Evolutionary conservation across 2,329 filamentous ascomycete species (phyloP).

Genomic region (Cladophialophora chaetospira): DNA sequence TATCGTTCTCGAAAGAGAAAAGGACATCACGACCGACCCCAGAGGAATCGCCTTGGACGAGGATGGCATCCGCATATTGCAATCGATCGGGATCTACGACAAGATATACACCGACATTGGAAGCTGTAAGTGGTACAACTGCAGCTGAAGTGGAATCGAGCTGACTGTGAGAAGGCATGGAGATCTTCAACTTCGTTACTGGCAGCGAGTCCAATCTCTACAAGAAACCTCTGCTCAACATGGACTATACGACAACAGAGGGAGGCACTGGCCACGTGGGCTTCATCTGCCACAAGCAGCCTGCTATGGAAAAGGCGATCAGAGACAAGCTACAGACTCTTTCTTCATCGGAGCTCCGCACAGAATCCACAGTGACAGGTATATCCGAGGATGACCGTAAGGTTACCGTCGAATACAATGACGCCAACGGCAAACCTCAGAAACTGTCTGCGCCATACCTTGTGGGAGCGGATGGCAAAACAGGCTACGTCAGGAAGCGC

Average conservation of each 20-base stretch:
- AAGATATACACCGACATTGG: conserved; percentile 37
- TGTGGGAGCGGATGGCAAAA: conserved; percentile 38
- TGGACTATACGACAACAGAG: conserved; percentile 31
- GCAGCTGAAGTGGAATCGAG: neutral
- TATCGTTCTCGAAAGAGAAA: conserved; percentile 36
- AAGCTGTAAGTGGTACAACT: conserved; percentile 25
- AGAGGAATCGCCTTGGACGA: conserved; percentile 39
- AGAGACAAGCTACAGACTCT: conserved; percentile 21
- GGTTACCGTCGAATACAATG: conserved; percentile 22
- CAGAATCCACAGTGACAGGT: conserved; percentile 22
- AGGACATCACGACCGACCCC: conserved; percentile 38
- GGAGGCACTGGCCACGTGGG: conserved; percentile 38
- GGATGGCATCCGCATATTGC: conserved; percentile 38
- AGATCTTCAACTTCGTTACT: conserved; percentile 28
- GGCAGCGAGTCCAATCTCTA: conserved; percentile 21
- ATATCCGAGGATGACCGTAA: conserved; percentile 16
- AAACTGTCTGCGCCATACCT: conserved; percentile 35
- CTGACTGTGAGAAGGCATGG: conserved; percentile 25
- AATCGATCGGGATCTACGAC: conserved; percentile 37
- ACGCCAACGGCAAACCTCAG: conserved; percentile 25
- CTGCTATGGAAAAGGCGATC: conserved; percentile 35
- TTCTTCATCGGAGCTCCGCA: conserved; percentile 21
- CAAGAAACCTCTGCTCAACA: conserved; percentile 27
- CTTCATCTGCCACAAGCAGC: conserved; percentile 38
- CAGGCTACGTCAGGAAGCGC: conserved; percentile 37